A percentile compares a stretch with the other conserved stretches of the same genome.
These are phyloP conservation scores for Sclerotinia sclerotiorum DNA, from an alignment of 2,329 filamentous ascomycete species.

Conservation along the genomic window DNA sequence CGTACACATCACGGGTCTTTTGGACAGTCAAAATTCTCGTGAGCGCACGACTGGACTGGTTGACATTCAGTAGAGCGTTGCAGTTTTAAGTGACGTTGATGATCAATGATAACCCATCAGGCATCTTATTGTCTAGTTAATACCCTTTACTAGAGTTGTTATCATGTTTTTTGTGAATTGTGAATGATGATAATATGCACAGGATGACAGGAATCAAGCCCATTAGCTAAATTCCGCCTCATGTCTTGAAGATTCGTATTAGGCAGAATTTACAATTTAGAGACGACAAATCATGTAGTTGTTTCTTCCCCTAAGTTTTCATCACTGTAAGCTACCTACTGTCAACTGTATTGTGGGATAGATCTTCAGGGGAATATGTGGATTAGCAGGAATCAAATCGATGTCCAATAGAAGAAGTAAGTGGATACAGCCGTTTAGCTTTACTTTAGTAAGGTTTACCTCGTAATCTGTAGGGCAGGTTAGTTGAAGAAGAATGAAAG, in stretches of 20 bases:
- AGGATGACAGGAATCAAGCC: neutral
- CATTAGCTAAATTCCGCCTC: neutral
- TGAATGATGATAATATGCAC: neutral
- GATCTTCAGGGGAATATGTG: constrained; percentile 1
- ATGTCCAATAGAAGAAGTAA: neutral
- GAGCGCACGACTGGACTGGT: constrained; percentile 17
- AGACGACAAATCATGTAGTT: neutral
- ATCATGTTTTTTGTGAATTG: neutral
- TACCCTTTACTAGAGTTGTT: constrained; percentile 9
- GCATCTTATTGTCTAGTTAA: constrained; percentile 18
- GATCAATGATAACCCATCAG: constrained; percentile 15
- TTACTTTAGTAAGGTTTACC: neutral
- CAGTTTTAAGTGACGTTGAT: constrained; percentile 13
- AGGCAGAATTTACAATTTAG: too few relatives aligned
- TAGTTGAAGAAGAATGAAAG: neutral
- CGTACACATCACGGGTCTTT: constrained; percentile 18
- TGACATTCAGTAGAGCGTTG: constrained; percentile 19
- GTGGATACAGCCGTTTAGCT: neutral
- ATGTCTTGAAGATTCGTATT: neutral
- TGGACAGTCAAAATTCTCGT: constrained; percentile 20
- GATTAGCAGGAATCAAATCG: neutral
- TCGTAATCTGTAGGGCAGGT: too few relatives aligned
- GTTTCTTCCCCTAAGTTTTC: neutral
- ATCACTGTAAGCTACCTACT: neutral
- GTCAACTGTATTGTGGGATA: neutral